Evolutionary conservation across 495 filamentous ascomycete genomes (phyloP), one percentile per base, ranked within the genome.

Genomic region (Trichoderma erinaceum): DNA sequence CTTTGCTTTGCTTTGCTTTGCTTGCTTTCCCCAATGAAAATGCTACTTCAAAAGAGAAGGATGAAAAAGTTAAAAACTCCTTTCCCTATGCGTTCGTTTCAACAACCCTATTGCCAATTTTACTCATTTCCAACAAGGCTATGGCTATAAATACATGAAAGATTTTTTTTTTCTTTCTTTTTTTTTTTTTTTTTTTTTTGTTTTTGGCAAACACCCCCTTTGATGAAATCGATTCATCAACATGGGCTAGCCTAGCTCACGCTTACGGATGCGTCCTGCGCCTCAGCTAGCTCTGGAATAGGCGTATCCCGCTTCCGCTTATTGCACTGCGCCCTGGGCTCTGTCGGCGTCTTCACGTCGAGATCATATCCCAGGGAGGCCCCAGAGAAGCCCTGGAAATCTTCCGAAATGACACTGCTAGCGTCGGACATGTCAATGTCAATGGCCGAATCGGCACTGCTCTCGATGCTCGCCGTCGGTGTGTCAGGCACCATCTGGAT

Each of bases 371-470:
- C 75, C n/a, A 32, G 8, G 56, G 56, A 7, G 15, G 11, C 50
- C 3, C 10, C 4, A 1, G 23, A 25, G 56, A 61, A 11, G 23
- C 25, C 23, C 65, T 66, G 68, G 61, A 21, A 23, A 52, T 74
- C 70, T 16, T 69, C 76, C 12, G 74, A 76, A 32, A 69, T 66
- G 16, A 73, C 67, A 41, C 77, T 80, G 41, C 73, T 75, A 21
- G 71, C 73, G 67, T 83, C 80, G 27, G 77, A 78, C 77, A 79
- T 81, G 64, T 82, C 80, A 16, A 82, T 71, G 44, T 82, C 77
- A 46, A 73, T 70, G 27, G 73, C 76, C 23, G 73, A 74, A 56
- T 71, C 73, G 12, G 72, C 70, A 35, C 56, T 61, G 56, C 41
- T 64, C 72, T 66, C 68, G n/a, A 69, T 68, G 66, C 72, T 80